A percentile compares a stretch with the other conserved stretches of the same genome.
These are phyloP conservation scores for Jimgerdemannia lactiflua DNA, from an alignment of 192 early-diverging fungal species.

Conservation along the genomic window DNA sequence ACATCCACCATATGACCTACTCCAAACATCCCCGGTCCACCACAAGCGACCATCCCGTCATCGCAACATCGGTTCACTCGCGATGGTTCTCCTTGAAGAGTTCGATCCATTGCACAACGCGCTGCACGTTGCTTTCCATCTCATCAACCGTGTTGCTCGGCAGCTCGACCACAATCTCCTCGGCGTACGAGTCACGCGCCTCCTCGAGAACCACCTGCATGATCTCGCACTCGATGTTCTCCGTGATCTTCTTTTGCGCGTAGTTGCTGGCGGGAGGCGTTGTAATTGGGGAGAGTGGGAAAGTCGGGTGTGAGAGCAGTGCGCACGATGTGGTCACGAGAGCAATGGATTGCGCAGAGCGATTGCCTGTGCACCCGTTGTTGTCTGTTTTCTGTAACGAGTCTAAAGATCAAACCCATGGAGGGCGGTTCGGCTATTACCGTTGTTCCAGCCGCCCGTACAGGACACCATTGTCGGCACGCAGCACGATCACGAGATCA, in stretches of 20 bases:
- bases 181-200: slow-evolving; percentile 78
- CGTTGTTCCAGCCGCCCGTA: slow-evolving; percentile 79
- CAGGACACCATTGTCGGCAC: slow-evolving; percentile 73
- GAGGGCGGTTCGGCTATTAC: slow-evolving; percentile 29
- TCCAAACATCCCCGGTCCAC: background rate
- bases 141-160: slow-evolving; percentile 77
- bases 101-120: slow-evolving; percentile 69
- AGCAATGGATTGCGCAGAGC: too few relatives aligned
- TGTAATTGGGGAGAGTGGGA: background rate
- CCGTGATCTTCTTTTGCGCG: slow-evolving; percentile 76
- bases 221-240: slow-evolving; percentile 97
- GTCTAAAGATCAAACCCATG: background rate
- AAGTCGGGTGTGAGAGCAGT: too few relatives aligned
- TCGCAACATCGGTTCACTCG: background rate
- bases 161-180: slow-evolving; percentile 80
- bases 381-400: background rate
- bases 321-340: too few relatives aligned
- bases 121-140: slow-evolving; percentile 90
- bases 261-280: slow-evolving; percentile 59
- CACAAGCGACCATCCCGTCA: background rate
- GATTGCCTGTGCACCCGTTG: too few relatives aligned
- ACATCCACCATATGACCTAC: background rate
- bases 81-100: slow-evolving; percentile 47
- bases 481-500: slow-evolving; percentile 91
- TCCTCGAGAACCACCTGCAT: slow-evolving; percentile 95